Percentiles rank a stretch among this genome's conserved stretches.
Conservation (phyloP, 2,329 filamentous ascomycete species). For the Mycosphaerella sp. region DNA sequence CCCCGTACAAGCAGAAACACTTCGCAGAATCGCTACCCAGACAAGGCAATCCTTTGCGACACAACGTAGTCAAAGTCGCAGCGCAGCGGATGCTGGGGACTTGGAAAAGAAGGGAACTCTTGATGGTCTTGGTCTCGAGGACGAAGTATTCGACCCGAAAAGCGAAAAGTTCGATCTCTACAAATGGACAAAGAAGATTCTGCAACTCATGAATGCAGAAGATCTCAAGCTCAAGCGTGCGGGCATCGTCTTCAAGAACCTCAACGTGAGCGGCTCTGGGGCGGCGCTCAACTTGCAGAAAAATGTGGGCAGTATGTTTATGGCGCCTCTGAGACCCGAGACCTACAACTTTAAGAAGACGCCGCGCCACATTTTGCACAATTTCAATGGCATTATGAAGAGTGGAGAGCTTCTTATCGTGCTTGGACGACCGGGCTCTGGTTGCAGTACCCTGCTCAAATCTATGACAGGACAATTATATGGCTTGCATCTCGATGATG, state of each 20-base stretch:
- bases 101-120: constrained; percentile 27
- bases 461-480: constrained; percentile 55
- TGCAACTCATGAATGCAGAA: constrained; percentile 49
- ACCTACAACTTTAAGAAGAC: constrained; percentile 46
- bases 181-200: constrained; percentile 47
- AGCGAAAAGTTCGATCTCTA: constrained; percentile 49
- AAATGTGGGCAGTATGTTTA: constrained; percentile 55
- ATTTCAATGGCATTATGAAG: constrained; percentile 49
- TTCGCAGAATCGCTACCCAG: constrained; percentile 21
- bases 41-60: constrained; percentile 20
- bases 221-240: constrained; percentile 49
- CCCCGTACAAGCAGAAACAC: constrained; percentile 14
- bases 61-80: constrained; percentile 9
- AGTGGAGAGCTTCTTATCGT: constrained; percentile 46
- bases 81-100: constrained; percentile 6
- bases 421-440: constrained; percentile 47
- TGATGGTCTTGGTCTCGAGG: constrained; percentile 38
- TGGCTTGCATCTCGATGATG: constrained; percentile 49
- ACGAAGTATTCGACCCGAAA: constrained; percentile 48
- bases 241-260: constrained; percentile 58
- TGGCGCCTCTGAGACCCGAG: constrained; percentile 54
- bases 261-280: constrained; percentile 61
- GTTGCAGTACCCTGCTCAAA: constrained; percentile 60
- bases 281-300: constrained; percentile 62
- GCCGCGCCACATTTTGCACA: constrained; percentile 50